Evolutionary conservation across 805 yeast genomes (phyloP).

Genomic region (Yamadazyma paraphyllophila): DNA sequence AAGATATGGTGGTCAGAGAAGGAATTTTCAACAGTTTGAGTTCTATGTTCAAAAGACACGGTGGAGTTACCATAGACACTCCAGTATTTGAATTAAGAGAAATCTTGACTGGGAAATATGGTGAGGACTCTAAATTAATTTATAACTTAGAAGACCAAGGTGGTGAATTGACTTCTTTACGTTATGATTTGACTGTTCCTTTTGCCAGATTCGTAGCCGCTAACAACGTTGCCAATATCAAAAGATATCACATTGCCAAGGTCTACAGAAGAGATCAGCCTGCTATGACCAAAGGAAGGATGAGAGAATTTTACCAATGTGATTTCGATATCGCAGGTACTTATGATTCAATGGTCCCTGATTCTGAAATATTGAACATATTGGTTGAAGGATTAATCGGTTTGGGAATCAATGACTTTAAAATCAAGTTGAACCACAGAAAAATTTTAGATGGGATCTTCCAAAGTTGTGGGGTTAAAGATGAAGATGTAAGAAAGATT

Average conservation of each 20-base stretch:
- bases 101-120: constrained; percentile 94
- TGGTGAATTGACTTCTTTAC: constrained; percentile 91
- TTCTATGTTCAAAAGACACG: constrained; percentile 84
- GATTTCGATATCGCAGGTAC: constrained; percentile 96
- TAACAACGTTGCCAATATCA: constrained; percentile 86
- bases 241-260: constrained; percentile 95
- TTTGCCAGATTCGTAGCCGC: constrained; percentile 96
- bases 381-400: constrained; percentile 81
- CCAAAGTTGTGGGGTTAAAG: constrained; percentile 90
- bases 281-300: constrained; percentile 99
- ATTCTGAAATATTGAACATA: constrained; percentile 81
- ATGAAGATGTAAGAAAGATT: constrained; percentile 88
- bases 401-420: constrained; percentile 85
- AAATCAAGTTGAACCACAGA: constrained; percentile 91
- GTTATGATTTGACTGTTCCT: constrained; percentile 97
- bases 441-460: constrained; percentile 95
- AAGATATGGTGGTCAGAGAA: constrained; percentile 93
- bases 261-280: constrained; percentile 99
- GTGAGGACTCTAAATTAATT: constrained; percentile 96
- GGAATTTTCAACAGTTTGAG: constrained; percentile 77
- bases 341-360: constrained; percentile 95
- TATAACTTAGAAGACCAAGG: constrained; percentile 98
- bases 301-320: constrained; percentile 99
- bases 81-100: constrained; percentile 97
- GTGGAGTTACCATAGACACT: constrained; percentile 97